Conservation (phyloP, 2,329 filamentous ascomycete genomes). For the Clonostachys solani region DNA sequence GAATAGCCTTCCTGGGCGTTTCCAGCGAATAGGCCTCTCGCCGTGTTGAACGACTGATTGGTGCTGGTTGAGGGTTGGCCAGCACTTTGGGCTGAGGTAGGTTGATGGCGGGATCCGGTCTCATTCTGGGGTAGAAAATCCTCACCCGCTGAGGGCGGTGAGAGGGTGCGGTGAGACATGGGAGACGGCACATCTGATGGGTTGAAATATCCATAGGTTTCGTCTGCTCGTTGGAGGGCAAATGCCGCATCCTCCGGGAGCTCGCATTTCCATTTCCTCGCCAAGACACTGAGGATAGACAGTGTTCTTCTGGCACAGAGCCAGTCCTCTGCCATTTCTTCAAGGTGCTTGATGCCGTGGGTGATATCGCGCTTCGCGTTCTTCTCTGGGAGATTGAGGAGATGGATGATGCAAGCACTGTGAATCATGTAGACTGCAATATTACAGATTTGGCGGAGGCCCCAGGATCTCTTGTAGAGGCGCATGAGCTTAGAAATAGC, state of each 20-base stretch:
- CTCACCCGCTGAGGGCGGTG: slow-evolving; percentile 19
- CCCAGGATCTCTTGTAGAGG: slow-evolving; percentile 88
- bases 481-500: slow-evolving; percentile 92
- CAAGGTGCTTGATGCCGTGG: slow-evolving; percentile 85
- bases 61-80: too few relatives aligned
- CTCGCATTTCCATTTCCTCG: slow-evolving; percentile 84
- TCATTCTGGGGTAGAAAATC: slow-evolving; percentile 1
- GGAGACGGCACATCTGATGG: slow-evolving; percentile 58
- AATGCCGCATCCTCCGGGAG: slow-evolving; percentile 77
- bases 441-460: slow-evolving; percentile 90
- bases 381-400: slow-evolving; percentile 90
- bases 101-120: slow-evolving; percentile 1
- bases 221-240: slow-evolving; percentile 73
- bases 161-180: slow-evolving; percentile 21
- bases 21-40: too few relatives aligned
- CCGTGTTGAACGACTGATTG: too few relatives aligned
- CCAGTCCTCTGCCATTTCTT: slow-evolving; percentile 96
- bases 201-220: slow-evolving; percentile 71
- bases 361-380: slow-evolving; percentile 85
- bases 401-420: slow-evolving; percentile 89
- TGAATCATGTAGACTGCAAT: slow-evolving; percentile 95
- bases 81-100: slow-evolving; percentile 7
- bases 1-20: too few relatives aligned
- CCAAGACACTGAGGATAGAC: slow-evolving; percentile 78
- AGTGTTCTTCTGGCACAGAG: slow-evolving; percentile 82